Evolutionary conservation across 352 stramenopile species (phyloP), one percentile per base, ranked within the genome.

Genomic region (Globisporangium polare): DNA sequence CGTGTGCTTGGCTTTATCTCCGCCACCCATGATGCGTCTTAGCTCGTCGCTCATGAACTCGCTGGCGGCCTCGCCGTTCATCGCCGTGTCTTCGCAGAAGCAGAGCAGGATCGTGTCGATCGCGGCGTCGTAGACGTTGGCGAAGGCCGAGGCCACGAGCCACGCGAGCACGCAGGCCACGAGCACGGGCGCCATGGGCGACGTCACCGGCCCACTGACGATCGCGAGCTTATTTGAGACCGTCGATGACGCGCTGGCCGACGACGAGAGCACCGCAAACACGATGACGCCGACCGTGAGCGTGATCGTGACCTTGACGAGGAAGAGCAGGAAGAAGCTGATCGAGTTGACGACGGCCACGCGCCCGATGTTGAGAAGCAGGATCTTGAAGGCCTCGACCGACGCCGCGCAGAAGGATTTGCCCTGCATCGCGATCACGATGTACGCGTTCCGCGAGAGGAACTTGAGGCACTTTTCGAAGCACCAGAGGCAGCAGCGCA

Each of bases 391-490:
- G 13, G 94, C 95, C 50, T 96, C 78, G 56, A 96, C 86, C n/a
- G 95, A 96, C 0, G 95, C 91, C 13, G 80, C 69, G 68, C 87
- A 96, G 62, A 96, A 96, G 7, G 78, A 90, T 50, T 65, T 74
- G n/a, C 85, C 82, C 27, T 85, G 75, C 71, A 91, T 91, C 22
- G 85, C 86, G 62, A 96, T 85, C 41, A 95, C 56, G 49, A 98
- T 97, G 73, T 98, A 98, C 15, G 91, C 89, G 79, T 99, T 99
- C 69, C 97, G 98, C 69, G 97, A 98, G 31, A 99, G 72, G 66
- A 99, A 99, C 67, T 98, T 98, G 69, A 99, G 89, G 64, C 92
- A 97, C 64, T 98, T 98, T 55, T 96, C 85, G 50, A 97, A 88
- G 74, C 95, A 99, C 86, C 92, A 99, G 53, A 99, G 78, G 69